These are phyloP conservation scores for Letharia columbiana DNA, from an alignment of 495 filamentous ascomycete species.

Conservation along the genomic window DNA sequence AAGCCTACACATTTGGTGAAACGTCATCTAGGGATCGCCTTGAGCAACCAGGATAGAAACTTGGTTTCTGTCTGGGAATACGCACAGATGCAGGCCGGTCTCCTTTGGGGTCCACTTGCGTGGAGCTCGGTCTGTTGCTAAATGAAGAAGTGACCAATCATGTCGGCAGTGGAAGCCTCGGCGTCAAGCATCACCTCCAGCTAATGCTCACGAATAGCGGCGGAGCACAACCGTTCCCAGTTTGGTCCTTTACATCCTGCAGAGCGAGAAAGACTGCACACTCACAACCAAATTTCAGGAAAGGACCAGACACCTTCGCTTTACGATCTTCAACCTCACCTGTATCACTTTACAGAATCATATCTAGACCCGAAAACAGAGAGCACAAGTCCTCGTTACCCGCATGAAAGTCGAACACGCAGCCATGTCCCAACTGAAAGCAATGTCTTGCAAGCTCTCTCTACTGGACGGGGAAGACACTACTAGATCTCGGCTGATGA, in stretches of 20 bases:
- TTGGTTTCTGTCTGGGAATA: background rate
- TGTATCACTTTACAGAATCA: background rate
- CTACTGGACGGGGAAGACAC: conserved; percentile 16
- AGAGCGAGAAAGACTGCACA: background rate
- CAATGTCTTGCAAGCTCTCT: conserved; percentile 19
- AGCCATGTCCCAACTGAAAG: background rate
- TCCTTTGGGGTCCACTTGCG: background rate
- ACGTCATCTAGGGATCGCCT: background rate
- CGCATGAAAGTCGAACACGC: background rate
- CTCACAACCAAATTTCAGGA: background rate
- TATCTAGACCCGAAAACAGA: background rate
- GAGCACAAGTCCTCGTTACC: background rate
- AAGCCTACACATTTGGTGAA: background rate
- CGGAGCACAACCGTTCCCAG: background rate
- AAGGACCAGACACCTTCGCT: background rate
- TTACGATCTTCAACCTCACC: background rate
- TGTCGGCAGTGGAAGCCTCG: background rate
- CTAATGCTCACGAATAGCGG: background rate
- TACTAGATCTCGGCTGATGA: background rate
- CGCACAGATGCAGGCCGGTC: background rate
- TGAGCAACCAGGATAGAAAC: background rate
- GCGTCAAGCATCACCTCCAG: background rate
- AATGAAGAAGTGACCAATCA: background rate
- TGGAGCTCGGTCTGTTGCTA: background rate
- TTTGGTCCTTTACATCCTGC: background rate